phyloP scores from a whole-genome alignment of 768 basidiomycete genomes.

The Serpula lacrymans region DNA sequence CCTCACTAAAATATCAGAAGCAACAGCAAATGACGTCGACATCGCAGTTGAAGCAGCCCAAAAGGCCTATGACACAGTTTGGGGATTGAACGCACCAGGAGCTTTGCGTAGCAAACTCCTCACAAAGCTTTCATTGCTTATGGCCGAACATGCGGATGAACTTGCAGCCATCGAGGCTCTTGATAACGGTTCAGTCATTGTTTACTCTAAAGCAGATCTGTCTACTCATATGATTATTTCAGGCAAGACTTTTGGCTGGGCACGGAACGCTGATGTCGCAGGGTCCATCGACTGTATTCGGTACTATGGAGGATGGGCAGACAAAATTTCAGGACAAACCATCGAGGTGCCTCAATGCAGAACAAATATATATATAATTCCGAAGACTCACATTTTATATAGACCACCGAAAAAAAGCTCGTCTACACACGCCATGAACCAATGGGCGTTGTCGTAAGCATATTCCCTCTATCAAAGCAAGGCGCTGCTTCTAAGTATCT shows the following conservation, averaged over 20 bases:
- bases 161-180: constrained; percentile 73
- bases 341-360: constrained; percentile 64
- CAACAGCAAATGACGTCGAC: constrained; percentile 70
- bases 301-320: constrained; percentile 91
- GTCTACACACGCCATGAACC: constrained; percentile 72
- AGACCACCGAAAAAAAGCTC: constrained; percentile 55
- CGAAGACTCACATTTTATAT: constrained; percentile 26
- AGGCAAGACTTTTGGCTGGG: constrained; percentile 55
- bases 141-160: constrained; percentile 59
- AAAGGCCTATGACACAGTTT: constrained; percentile 55
- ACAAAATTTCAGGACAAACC: constrained; percentile 75
- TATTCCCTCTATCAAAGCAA: background rate
- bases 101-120: constrained; percentile 51
- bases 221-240: constrained; percentile 2
- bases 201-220: background rate
- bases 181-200: constrained; percentile 49
- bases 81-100: constrained; percentile 65
- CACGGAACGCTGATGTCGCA: constrained; percentile 47
- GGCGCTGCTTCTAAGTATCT: background rate
- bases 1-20: constrained; percentile 56
- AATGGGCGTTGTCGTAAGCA: constrained; percentile 42
- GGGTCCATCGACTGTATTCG: constrained; percentile 48
- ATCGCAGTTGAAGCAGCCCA: constrained; percentile 66
- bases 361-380: too few relatives aligned
- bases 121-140: constrained; percentile 57